phyloP scores from a whole-genome alignment of 805 yeast genomes.

The Wickerhamomyces sydowiorum region DNA sequence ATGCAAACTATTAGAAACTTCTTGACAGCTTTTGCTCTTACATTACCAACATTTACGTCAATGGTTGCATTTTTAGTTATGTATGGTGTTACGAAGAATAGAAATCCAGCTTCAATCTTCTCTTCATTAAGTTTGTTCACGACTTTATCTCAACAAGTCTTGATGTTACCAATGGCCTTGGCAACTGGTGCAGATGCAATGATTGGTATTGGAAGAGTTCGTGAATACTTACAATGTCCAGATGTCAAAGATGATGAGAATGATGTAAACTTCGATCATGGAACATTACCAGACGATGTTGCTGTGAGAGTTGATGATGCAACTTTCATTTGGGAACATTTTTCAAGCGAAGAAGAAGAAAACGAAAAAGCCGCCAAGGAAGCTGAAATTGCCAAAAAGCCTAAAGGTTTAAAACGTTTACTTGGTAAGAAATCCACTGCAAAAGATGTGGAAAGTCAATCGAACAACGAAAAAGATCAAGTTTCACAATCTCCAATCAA shows the following conservation, averaged over 20 bases:
- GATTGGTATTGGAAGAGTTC: constrained; percentile 54
- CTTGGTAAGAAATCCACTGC: too few species aligned
- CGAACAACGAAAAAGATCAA: neutral
- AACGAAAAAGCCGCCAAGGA: constrained; percentile 14
- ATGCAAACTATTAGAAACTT: constrained; percentile 58
- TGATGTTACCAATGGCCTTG: constrained; percentile 66
- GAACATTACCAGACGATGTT: constrained; percentile 18
- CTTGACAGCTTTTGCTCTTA: constrained; percentile 44
- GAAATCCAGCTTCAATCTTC: constrained; percentile 58
- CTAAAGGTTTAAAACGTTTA: constrained; percentile 7
- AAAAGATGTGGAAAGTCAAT: neutral
- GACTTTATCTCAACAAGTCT: constrained; percentile 53
- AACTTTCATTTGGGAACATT: constrained; percentile 62
- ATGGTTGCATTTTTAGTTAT: constrained; percentile 44
- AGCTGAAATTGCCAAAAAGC: constrained; percentile 17
- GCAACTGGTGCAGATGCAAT: constrained; percentile 65
- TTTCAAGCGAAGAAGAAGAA: constrained; percentile 35
- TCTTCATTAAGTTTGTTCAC: constrained; percentile 67
- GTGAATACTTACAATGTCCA: constrained; percentile 43
- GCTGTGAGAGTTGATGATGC: constrained; percentile 51
- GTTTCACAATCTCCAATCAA: neutral
- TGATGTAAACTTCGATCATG: constrained; percentile 24
- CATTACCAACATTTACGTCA: constrained; percentile 46
- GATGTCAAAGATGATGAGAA: constrained; percentile 36
- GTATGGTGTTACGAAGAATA: constrained; percentile 30